These are phyloP conservation scores for Phalaenopsis equestris DNA, from an alignment of 106 monocot genomes.

Conservation along the genomic window DNA sequence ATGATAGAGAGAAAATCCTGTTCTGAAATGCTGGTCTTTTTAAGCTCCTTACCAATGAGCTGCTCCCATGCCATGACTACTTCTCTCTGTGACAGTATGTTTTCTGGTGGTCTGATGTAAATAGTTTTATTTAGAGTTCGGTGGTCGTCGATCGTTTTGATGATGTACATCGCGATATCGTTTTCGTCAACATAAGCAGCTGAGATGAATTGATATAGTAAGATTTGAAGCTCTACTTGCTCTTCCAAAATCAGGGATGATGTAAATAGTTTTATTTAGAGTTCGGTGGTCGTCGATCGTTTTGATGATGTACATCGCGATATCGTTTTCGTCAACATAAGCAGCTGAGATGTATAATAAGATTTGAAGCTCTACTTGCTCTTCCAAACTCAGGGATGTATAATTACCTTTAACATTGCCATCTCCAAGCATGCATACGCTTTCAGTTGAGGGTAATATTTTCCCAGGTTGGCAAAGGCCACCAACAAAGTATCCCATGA, in stretches of 20 bases:
- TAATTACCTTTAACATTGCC: constrained; percentile 38
- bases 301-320: constrained; percentile 45
- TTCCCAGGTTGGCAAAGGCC: constrained; percentile 36
- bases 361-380: no score
- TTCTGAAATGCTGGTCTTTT: constrained; percentile 33
- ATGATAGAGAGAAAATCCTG: constrained; percentile 33
- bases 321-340: constrained; percentile 53
- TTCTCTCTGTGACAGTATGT: constrained; percentile 51
- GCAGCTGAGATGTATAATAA: constrained; percentile 27
- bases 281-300: constrained; percentile 35
- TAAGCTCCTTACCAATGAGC: constrained; percentile 40
- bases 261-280: constrained; percentile 39
- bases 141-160: constrained; percentile 38
- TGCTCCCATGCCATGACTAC: constrained; percentile 43
- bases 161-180: constrained; percentile 44
- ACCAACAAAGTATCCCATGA: constrained; percentile 54
- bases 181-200: constrained; percentile 54
- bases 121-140: constrained; percentile 39
- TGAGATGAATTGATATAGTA: background rate
- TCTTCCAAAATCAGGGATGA: no score
- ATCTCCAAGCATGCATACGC: constrained; percentile 29
- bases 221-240: no score
- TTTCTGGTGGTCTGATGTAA: constrained; percentile 45
- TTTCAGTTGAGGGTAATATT: constrained; percentile 35
- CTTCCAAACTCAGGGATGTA: no score